Conservation (phyloP, 331 rosid species). For the Malus hybrid region DNA sequence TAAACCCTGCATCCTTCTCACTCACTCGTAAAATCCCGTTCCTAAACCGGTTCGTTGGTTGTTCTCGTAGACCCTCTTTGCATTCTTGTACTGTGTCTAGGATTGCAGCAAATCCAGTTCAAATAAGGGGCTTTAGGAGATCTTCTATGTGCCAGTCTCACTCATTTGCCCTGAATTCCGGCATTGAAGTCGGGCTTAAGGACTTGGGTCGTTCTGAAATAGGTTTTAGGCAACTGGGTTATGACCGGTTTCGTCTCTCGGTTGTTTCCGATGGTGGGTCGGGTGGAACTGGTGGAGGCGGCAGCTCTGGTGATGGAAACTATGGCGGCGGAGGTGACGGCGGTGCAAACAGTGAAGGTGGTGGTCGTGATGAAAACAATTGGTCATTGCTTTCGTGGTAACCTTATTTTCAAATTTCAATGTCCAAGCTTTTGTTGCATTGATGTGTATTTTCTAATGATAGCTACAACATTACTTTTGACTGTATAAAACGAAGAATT, state of each 20-base stretch:
- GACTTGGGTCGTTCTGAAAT: constrained; percentile 6
- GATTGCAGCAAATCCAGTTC: constrained; percentile 16
- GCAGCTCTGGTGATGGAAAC: constrained; percentile 38
- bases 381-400: constrained; percentile 87
- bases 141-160: constrained; percentile 7
- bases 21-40: constrained; percentile 23
- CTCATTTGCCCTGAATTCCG: not conserved
- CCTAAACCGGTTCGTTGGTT: constrained; percentile 15
- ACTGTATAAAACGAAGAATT: not conserved
- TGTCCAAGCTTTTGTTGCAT: not conserved
- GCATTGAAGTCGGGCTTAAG: constrained; percentile 1
- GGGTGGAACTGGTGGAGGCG: constrained; percentile 37
- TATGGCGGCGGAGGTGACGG: constrained; percentile 36
- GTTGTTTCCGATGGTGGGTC: constrained; percentile 41
- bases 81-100: constrained; percentile 6
- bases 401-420: not conserved
- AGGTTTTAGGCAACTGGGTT: constrained; percentile 15
- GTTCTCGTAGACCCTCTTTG: constrained; percentile 14
- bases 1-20: constrained; percentile 9
- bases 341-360: constrained; percentile 5
- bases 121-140: constrained; percentile 6
- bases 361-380: constrained; percentile 38
- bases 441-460: not conserved
- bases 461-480: not conserved
- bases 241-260: constrained; percentile 25